Base-by-base conservation (phyloP, 2,329 filamentous ascomycete genomes). In the Aspergillus tubingensis region DNA sequence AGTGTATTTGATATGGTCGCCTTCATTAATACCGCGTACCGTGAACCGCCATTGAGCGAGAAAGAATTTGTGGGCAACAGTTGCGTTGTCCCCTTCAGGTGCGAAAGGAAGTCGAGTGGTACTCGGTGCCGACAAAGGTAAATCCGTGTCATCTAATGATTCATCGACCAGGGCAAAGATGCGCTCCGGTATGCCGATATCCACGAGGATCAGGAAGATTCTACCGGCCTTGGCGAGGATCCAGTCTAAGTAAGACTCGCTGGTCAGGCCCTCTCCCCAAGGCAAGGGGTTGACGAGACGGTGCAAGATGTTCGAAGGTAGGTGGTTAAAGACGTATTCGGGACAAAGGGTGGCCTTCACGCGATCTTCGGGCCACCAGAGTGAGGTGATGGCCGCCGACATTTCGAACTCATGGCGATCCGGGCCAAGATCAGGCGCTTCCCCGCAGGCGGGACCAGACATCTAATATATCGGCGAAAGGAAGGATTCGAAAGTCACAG, bases 81-180 rank as follows among this genome's bases (percentile, higher is more conserved):
- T 67, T 2, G 70, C 38, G 53, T 73, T 64, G 30, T 71, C 72
- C 32, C 81, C 80, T 59, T 84, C 77, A 3, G 82, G 78, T 0
- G 83, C 81, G 5, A 88, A 79, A 23, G 80, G 77, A 15, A 88
- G 79, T 43, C 80, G 78, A 60, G 80, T 76, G n/a, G 87, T 79
- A 36, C 82, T 82, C 48, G 85, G 80, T 53, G 82, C 77, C 6
- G 82, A 76, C 47, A 88, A 76, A 1, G 86, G 86, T 17, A 88
- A 74, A 68, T 88, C 86, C 49, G 84, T 81, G 62, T 88, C 86
- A 63, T 87, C 84, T 76, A 84, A 85, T 3, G 83, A 85, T 59
- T 83, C 81, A 65, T 88, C 85, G 41, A 88, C 83, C 15, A 86
- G 79, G 2, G 82, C 79, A 64, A 88, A 88, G 48, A 88, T 87